These are phyloP conservation scores for Peronosclerospora sorghi DNA, from an alignment of 352 stramenopile species.

Conservation along the genomic window DNA sequence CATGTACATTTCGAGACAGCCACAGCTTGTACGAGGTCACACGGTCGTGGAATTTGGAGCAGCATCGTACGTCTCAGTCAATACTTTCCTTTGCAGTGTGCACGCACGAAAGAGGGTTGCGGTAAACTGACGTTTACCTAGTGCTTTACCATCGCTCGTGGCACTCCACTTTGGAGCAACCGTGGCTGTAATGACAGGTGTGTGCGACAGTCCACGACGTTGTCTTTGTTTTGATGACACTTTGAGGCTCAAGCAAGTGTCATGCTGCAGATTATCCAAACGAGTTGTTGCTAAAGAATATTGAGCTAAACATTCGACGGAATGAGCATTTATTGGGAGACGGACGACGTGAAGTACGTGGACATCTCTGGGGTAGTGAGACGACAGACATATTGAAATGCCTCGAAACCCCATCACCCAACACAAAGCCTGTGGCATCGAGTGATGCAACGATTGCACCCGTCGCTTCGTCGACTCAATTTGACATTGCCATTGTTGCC, in stretches of 20 bases:
- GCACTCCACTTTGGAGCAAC: slow-evolving; percentile 30
- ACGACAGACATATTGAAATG: slow-evolving; percentile 10
- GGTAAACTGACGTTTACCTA: slow-evolving; percentile 6
- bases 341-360: slow-evolving; percentile 21
- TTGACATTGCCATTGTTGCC: slow-evolving; percentile 36
- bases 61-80: slow-evolving; percentile 30
- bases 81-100: too few species aligned
- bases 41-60: slow-evolving; percentile 39
- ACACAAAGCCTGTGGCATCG: background rate
- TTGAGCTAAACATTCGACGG: slow-evolving; percentile 26
- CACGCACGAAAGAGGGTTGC: too few species aligned
- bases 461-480: slow-evolving; percentile 2
- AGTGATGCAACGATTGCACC: background rate
- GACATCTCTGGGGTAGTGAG: slow-evolving; percentile 32
- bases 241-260: background rate
- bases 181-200: slow-evolving; percentile 34
- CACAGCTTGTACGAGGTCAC: slow-evolving; percentile 15
- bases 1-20: slow-evolving; percentile 31
- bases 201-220: too few species aligned
- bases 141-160: slow-evolving; percentile 35
- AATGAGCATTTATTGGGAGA: slow-evolving; percentile 22
- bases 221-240: background rate
- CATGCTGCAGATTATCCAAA: slow-evolving; percentile 33
- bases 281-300: slow-evolving; percentile 34
- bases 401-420: slow-evolving; percentile 3